phyloP scores from a whole-genome alignment of 257 asterid species.

The Solanum piurae region DNA sequence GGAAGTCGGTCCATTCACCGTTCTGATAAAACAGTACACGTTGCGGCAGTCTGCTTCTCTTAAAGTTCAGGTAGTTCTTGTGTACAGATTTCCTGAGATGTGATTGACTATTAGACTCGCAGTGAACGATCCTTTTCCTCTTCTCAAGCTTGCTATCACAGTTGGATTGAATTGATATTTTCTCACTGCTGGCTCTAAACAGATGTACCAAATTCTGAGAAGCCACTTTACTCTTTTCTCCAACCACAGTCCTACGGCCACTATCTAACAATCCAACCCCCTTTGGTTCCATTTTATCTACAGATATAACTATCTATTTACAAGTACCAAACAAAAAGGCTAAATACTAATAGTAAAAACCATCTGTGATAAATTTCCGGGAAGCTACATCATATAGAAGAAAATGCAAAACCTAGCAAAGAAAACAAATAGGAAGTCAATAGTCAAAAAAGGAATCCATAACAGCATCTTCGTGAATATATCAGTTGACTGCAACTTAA shows the following conservation, averaged over 20 bases:
- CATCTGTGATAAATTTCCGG: neutral
- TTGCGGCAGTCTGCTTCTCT: slow-evolving; percentile 41
- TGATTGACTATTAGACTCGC: slow-evolving; percentile 1
- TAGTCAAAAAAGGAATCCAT: neutral
- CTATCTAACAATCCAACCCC: slow-evolving; percentile 67
- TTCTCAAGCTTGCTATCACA: slow-evolving; percentile 24
- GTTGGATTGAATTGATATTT: slow-evolving; percentile 28
- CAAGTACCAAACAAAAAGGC: slow-evolving; percentile 26
- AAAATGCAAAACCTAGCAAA: neutral
- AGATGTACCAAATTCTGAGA: slow-evolving; percentile 17
- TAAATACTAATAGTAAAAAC: slow-evolving; percentile 8
- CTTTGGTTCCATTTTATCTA: slow-evolving; percentile 44
- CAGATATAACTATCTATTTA: slow-evolving; percentile 36
- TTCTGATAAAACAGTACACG: slow-evolving; percentile 60
- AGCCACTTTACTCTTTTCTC: slow-evolving; percentile 52
- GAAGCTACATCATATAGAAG: neutral
- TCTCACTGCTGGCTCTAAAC: slow-evolving; percentile 22
- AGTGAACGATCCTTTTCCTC: slow-evolving; percentile 30
- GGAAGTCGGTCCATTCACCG: slow-evolving; percentile 72
- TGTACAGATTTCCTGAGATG: slow-evolving; percentile 28
- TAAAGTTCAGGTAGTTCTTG: slow-evolving; percentile 42
- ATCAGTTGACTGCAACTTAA: neutral
- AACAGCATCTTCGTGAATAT: neutral
- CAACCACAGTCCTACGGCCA: slow-evolving; percentile 26
- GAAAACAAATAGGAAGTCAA: neutral